Evolutionary conservation across 306 rosid species (phyloP), one percentile per base, ranked within the genome.

Genomic region (Rubus parviflorus): DNA sequence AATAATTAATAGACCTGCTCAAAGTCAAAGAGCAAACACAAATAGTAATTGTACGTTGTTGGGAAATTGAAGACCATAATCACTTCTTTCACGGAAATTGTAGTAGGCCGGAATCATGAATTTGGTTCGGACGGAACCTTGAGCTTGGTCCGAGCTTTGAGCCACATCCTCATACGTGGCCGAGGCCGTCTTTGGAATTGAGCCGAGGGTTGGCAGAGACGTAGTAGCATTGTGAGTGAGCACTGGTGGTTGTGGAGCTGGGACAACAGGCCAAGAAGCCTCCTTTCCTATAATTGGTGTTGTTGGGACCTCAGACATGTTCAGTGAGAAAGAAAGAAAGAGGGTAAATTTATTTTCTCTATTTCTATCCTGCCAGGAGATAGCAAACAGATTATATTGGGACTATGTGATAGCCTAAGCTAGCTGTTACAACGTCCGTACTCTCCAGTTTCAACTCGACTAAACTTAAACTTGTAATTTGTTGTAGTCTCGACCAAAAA

Each of bases 41-140:
- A 81, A 75, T 91, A 93, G 85, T 84, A 86, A 81, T 84, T 93
- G 95, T 89, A 75, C 57, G 93, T 88, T 3, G 88, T 74, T 11
- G 87, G 97, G 80, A 89, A 91, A 66, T 83, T 84, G 83, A 93
- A 93, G 48, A 75, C 68, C 46, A 72, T 7, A 77, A 88, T 49
- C 69, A 93, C 92, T 79, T 91, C 92, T 86, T 89, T 91, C 98
- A n/a, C n/a, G n/a, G n/a, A n/a, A n/a, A n/a, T n/a, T n/a, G n/a
- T n/a, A n/a, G n/a, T n/a, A n/a, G n/a, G n/a, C n/a, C n/a, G n/a
- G n/a, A n/a, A n/a, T n/a, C 98, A 79, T 77, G 46, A 85, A 88
- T 78, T 83, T 89, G 72, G 90, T 86, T 22, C 85, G 83, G 4
- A 81, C 70, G 19, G 90, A 82, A 12, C 83, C 77, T 84, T 81